phyloP scores from a whole-genome alignment of 257 asterid genomes.

The Nicotiana undulata region DNA sequence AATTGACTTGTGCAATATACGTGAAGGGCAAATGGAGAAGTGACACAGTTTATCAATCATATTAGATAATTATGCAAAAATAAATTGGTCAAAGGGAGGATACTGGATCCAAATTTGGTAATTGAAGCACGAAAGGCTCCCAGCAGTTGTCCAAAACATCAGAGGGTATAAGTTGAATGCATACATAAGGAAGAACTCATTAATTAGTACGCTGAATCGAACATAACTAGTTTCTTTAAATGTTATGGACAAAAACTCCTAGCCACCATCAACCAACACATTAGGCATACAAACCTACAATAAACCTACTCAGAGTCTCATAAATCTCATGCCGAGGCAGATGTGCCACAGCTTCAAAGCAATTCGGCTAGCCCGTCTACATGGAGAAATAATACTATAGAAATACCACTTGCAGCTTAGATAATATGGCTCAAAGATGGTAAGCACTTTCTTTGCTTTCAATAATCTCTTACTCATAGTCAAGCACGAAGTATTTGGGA shows the following conservation, averaged over 20 bases:
- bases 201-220: background rate
- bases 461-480: background rate
- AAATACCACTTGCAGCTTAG: background rate
- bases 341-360: background rate
- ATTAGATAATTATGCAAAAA: background rate
- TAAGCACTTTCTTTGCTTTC: background rate
- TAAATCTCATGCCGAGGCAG: background rate
- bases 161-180: background rate
- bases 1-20: background rate
- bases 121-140: background rate
- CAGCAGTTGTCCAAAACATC: background rate
- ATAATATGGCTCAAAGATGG: background rate
- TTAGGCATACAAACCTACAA: background rate
- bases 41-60: background rate
- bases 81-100: too few relatives aligned
- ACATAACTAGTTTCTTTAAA: background rate
- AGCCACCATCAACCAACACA: background rate
- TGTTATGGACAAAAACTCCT: background rate
- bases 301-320: background rate
- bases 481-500: background rate
- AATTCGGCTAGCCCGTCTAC: background rate
- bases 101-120: background rate
- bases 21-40: background rate
- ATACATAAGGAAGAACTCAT: background rate
- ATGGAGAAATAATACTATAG: background rate